These are phyloP conservation scores for Mycosphaerelloides madeirae DNA, from an alignment of 2,329 filamentous ascomycete genomes.

Conservation along the genomic window DNA sequence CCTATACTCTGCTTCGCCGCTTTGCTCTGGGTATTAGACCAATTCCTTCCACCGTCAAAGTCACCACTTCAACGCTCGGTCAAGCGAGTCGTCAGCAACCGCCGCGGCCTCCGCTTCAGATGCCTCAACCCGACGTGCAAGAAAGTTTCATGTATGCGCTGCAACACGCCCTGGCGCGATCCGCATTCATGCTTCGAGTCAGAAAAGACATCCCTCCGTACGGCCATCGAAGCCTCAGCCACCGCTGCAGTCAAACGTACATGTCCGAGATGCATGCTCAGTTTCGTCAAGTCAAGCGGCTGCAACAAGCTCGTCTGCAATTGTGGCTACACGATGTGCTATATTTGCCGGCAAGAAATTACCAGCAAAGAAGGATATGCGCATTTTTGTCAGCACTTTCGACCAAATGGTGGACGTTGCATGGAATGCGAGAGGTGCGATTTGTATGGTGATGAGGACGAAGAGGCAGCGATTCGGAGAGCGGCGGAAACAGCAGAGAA, in stretches of 20 bases:
- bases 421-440: constrained; percentile 64
- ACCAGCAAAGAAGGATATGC: constrained; percentile 67
- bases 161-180: constrained; percentile 77
- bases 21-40: constrained; percentile 13
- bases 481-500: constrained; percentile 42
- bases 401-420: constrained; percentile 72
- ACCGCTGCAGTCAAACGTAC: constrained; percentile 92
- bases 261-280: constrained; percentile 84
- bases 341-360: constrained; percentile 70
- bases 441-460: constrained; percentile 47
- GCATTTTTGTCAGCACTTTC: constrained; percentile 95
- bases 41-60: constrained; percentile 12
- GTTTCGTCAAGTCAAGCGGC: constrained; percentile 86
- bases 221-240: constrained; percentile 87
- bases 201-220: constrained; percentile 73
- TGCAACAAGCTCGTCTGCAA: constrained; percentile 97
- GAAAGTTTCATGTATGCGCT: constrained; percentile 72
- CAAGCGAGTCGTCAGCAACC: constrained; percentile 62
- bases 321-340: constrained; percentile 98
- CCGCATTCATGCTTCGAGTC: constrained; percentile 88
- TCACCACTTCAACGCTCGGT: constrained; percentile 38
- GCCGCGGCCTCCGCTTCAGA: constrained; percentile 69
- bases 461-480: constrained; percentile 38
- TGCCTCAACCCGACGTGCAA: constrained; percentile 68
- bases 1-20: constrained; percentile 52